These are phyloP conservation scores for Bombardia bombarda DNA, from an alignment of 495 filamentous ascomycete species.

Conservation along the genomic window DNA sequence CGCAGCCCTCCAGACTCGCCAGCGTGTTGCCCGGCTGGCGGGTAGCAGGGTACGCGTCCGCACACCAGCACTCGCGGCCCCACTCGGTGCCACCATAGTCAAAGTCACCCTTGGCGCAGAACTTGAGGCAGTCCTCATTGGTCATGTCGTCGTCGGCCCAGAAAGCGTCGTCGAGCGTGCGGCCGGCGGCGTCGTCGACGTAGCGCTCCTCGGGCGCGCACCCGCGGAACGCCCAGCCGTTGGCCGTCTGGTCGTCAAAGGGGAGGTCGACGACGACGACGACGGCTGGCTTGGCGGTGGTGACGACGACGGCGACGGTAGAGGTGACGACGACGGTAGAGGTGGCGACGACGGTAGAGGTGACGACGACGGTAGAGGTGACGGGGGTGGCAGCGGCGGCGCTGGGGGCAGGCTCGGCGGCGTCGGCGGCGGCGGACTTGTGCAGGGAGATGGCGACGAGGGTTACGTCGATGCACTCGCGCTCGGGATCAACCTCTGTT, in stretches of 20 bases:
- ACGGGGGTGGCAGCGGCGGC: conserved; percentile 3
- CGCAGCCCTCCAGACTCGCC: conserved; percentile 23
- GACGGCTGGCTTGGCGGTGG: not conserved
- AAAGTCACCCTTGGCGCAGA: conserved; percentile 38
- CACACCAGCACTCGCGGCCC: conserved; percentile 60
- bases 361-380: conserved; percentile 2
- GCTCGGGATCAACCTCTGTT: conserved; percentile 26
- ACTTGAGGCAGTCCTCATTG: conserved; percentile 46
- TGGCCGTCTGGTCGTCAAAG: conserved; percentile 17
- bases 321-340: not conserved
- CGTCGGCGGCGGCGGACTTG: not conserved
- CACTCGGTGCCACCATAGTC: conserved; percentile 56
- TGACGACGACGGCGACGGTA: not conserved
- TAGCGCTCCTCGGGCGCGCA: conserved; percentile 22
- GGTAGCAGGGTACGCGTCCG: conserved; percentile 29
- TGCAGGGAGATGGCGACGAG: conserved; percentile 15
- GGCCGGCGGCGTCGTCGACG: conserved; percentile 18
- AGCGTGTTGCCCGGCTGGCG: conserved; percentile 17
- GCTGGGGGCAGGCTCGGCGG: no score
- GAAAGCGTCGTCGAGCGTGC: conserved; percentile 18
- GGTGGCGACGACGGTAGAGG: not conserved
- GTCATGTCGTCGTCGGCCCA: conserved; percentile 44
- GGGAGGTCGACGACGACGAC: conserved; percentile 2
- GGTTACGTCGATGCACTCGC: conserved; percentile 31
- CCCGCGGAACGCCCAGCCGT: conserved; percentile 19